A percentile compares a stretch with the other conserved stretches of the same genome.
Conservation (phyloP, 2,329 filamentous ascomycete species). For the Alternaria burnsii region DNA sequence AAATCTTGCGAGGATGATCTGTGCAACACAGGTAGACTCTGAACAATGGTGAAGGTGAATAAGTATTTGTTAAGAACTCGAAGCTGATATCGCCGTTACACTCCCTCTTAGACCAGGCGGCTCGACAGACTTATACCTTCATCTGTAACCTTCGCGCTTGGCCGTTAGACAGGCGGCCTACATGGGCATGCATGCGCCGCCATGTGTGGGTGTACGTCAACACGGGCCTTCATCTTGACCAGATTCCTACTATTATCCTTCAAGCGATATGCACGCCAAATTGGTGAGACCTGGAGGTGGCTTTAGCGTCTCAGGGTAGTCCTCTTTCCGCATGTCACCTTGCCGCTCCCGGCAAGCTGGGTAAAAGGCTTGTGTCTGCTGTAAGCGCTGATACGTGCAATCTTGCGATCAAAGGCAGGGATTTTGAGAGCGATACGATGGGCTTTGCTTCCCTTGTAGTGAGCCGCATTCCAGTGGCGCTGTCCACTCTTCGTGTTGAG, state of each 20-base stretch:
- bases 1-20: not conserved
- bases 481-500: slow-evolving; percentile 37
- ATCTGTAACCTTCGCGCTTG: slow-evolving; percentile 28
- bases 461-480: slow-evolving; percentile 42
- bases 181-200: slow-evolving; percentile 38
- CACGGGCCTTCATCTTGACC: slow-evolving; percentile 34
- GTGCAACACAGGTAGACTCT: not conserved
- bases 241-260: slow-evolving; percentile 25
- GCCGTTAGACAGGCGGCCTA: slow-evolving; percentile 41
- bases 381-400: slow-evolving; percentile 42
- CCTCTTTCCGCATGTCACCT: slow-evolving; percentile 31
- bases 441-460: slow-evolving; percentile 23
- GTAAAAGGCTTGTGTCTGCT: slow-evolving; percentile 36
- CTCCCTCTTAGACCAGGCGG: slow-evolving; percentile 27
- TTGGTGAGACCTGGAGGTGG: slow-evolving; percentile 42
- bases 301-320: slow-evolving; percentile 38
- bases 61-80: slow-evolving; percentile 18
- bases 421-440: slow-evolving; percentile 28
- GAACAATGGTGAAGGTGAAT: not conserved
- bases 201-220: slow-evolving; percentile 38
- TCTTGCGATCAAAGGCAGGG: slow-evolving; percentile 30
- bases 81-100: slow-evolving; percentile 26
- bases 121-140: slow-evolving; percentile 42
- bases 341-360: slow-evolving; percentile 31
- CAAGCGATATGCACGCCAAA: slow-evolving; percentile 42